Base-by-base conservation (phyloP, 257 asterid species). In the Jacaranda copaia region DNA sequence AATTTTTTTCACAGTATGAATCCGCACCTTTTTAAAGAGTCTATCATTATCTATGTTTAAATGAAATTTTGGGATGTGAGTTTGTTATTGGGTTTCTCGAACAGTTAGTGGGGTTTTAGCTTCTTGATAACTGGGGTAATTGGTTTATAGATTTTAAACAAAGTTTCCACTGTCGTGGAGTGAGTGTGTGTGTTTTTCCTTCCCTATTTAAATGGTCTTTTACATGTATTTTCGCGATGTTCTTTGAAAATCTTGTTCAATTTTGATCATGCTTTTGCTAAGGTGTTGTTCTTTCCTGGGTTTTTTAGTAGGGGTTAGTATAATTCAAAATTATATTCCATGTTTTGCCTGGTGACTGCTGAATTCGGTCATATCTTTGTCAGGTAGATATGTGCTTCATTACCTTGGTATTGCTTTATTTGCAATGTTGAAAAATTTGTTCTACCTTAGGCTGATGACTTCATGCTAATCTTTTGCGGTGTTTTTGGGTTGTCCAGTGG, bases 301-400 rank as follows among this genome's bases (percentile, higher is more conserved):
- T 56, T 2, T 68, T 38, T 62, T 43, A 39, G 10, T 19, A 10
- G 42, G n/a, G 18, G 61, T 13, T 48, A 0, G 13, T 10, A 32
- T 4, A 14, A 55, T 56, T 55, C 63, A 5, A 18, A 46, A 46
- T 58, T 35, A 46, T 19, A 48, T 52, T 25, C 36, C 35, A 39
- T 60, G 7, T 67, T 68, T 55, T 48, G 62, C 76, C 68, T 40
- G 58, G 11, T 69, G 64, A 80, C 35, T 80, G 48, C 60, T 61
- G 68, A 67, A 39, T 79, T 36, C 1, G 0, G 43, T 60, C 42
- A 46, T 8, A 66, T 66, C 39, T 10, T 42, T 71, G 73, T 42
- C 32, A 20, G 16, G 1, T 45, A n/a, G 4, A 13, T 18, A 14
- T 74, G 51, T 53, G 32, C 58, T 72, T 20, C 32, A 9, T 55